Base-by-base conservation (phyloP, 257 asterid genomes). In the Oldenlandia corymbosa region DNA sequence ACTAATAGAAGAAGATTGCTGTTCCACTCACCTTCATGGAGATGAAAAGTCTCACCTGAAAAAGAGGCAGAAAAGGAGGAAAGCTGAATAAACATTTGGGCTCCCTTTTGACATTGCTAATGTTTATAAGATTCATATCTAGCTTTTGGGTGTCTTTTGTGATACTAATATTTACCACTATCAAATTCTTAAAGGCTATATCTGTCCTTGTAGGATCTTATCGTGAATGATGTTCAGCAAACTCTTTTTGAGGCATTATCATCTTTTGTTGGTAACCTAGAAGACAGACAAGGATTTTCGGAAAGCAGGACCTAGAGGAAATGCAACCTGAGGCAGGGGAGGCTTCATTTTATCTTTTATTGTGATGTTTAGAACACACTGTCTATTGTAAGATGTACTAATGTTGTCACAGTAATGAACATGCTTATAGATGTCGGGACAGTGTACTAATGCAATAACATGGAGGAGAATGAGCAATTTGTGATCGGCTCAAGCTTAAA, bases 201-300 rank as follows among this genome's bases (percentile, higher is more conserved):
- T 12, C 43, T 68, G 39, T 56, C 8, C 48, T 14, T 71, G 63
- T 89, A 89, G 97, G 96, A 92, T 73, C 72, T 84, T 52, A 76
- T 87, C 46, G 99, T 89, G 62, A 83, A 87, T 65, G 76, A 81
- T 58, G 94, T 83, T 23, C 77, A 95, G 4, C 73, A 78, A 42
- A 51, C 73, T 5, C 78, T 89, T 49, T 87, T 56, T 24, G 78
- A 79, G 39, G 68, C 75, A 27, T 62, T 85, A 75, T 85, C 89
- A 41, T 71, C 86, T 11, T 84, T 80, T 68, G 23, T 65, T 18
- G 88, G 85, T 39, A 48, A 76, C 46, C 46, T 70, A 23, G 78
- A 68, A 58, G 60, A 74, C 57, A n/a, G 83, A 72, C 31, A 79
- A 79, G 26, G 81, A 79, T 68, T 17, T 74, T 65, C 16, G 98